These are phyloP conservation scores for Tulasnella sp. DNA, from an alignment of 768 basidiomycete genomes.

Conservation along the genomic window DNA sequence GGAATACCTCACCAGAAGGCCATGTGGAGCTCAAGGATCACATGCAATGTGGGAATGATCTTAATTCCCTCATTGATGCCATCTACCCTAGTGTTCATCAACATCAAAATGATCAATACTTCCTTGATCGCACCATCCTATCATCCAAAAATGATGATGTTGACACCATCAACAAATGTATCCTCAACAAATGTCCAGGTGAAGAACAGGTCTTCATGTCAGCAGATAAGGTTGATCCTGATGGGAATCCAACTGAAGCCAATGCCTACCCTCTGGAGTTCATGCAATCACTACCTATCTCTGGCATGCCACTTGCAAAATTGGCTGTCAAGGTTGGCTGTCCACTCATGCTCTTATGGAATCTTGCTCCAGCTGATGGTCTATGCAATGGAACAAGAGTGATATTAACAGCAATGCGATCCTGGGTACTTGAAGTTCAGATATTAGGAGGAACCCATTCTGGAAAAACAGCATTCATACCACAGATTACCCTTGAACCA, in stretches of 20 bases:
- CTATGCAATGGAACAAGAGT: conserved; percentile 22
- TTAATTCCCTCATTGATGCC: conserved; percentile 22
- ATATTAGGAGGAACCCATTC: conserved; percentile 29
- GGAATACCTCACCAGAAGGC: conserved; percentile 17
- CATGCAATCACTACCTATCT: conserved; percentile 28
- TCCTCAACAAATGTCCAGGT: conserved; percentile 19
- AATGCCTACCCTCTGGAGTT: conserved; percentile 29
- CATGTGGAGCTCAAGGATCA: conserved; percentile 22
- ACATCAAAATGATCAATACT: conserved; percentile 25
- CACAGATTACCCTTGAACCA: conserved; percentile 28
- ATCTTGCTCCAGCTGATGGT: conserved; percentile 27
- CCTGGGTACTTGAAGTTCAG: conserved; percentile 26
- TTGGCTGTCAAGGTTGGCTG: conserved; percentile 23
- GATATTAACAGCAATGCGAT: conserved; percentile 25
- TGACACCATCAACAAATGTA: conserved; percentile 24
- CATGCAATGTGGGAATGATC: conserved; percentile 22
- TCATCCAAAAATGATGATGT: conserved; percentile 28
- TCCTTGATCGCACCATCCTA: conserved; percentile 28
- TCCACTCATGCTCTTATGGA: conserved; percentile 33
- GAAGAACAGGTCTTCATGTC: conserved; percentile 18
- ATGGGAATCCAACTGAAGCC: conserved; percentile 19
- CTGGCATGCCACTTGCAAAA: conserved; percentile 31
- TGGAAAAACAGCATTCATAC: conserved; percentile 30
- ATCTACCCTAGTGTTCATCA: conserved; percentile 23
- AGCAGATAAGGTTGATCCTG: conserved; percentile 20